Evolutionary conservation across 2,329 filamentous ascomycete genomes (phyloP).

Genomic region (Ceratocystis cubensis): DNA sequence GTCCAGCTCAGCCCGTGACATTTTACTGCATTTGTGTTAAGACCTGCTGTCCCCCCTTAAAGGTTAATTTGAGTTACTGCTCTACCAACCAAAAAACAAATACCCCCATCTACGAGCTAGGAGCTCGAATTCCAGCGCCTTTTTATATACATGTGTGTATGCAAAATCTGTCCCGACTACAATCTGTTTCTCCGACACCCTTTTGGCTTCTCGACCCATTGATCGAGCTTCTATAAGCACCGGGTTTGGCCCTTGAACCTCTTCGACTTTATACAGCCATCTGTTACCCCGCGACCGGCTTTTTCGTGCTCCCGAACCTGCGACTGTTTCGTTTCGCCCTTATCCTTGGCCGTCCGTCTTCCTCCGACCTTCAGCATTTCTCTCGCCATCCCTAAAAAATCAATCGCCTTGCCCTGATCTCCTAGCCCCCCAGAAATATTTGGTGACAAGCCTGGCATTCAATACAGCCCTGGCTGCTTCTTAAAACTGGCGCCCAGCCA

Average conservation of each 20-base stretch:
- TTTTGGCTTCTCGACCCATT: neutral
- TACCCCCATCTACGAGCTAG: neutral
- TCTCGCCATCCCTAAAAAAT: neutral
- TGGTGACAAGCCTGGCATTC: neutral
- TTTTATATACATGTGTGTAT: neutral
- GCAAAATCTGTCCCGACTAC: slow-evolving; percentile 7
- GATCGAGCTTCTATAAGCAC: neutral
- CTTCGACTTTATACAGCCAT: neutral
- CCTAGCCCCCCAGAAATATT: neutral
- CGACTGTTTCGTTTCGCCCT: neutral
- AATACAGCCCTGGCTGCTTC: neutral
- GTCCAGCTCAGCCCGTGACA: slow-evolving; percentile 7
- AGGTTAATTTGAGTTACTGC: slow-evolving; percentile 7
- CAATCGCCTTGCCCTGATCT: neutral
- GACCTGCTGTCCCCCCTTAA: neutral
- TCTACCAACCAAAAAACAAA: neutral
- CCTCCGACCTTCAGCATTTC: neutral
- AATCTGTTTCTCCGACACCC: neutral
- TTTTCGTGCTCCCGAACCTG: neutral
- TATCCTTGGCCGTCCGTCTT: neutral
- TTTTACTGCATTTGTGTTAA: neutral
- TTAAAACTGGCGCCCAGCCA: neutral
- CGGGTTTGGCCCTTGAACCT: neutral
- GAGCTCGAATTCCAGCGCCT: neutral
- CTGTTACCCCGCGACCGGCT: neutral